Conservation (phyloP, 2,329 filamentous ascomycete species). For the Alternaria consortialis region DNA sequence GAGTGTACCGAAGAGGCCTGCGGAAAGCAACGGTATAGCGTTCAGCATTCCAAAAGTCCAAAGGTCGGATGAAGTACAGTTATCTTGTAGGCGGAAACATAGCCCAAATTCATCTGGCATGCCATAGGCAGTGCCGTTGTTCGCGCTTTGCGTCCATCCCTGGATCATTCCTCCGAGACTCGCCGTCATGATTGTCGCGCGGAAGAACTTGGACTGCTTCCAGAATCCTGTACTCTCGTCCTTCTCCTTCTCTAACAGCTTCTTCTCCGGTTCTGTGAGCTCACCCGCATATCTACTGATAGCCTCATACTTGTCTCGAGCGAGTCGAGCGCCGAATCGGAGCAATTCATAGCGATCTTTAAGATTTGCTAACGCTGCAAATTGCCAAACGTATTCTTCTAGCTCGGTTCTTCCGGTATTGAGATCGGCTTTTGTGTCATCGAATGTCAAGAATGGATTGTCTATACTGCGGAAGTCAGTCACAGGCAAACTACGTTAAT, state of each 20-base stretch:
- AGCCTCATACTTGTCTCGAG: constrained; percentile 30
- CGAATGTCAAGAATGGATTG: constrained; percentile 32
- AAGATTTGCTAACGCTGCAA: constrained; percentile 19
- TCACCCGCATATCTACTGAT: constrained; percentile 27
- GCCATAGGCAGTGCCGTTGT: constrained; percentile 29
- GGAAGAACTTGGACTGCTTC: constrained; percentile 36
- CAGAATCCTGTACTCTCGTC: constrained; percentile 28
- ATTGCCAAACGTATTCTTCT: constrained; percentile 32
- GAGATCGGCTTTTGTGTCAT: constrained; percentile 20
- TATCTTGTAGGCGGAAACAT: constrained; percentile 5
- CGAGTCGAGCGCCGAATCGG: constrained; percentile 31
- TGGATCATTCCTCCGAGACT: constrained; percentile 32
- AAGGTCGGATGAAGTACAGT: constrained; percentile 17
- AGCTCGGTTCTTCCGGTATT: constrained; percentile 24
- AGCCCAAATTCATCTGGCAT: constrained; percentile 29
- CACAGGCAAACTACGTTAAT: background rate
- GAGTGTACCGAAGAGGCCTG: constrained; percentile 29
- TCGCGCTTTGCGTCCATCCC: constrained; percentile 33
- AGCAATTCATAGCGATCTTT: constrained; percentile 30
- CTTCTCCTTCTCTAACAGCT: constrained; percentile 20
- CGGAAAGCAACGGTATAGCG: constrained; percentile 31
- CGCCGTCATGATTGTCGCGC: constrained; percentile 32
- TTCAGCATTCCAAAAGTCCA: constrained; percentile 36
- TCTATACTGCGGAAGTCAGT: constrained; percentile 21
- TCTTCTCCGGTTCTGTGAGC: constrained; percentile 26